Conservation (phyloP, 176 grass and related monocot species). For the Oropetium thomaeum region DNA sequence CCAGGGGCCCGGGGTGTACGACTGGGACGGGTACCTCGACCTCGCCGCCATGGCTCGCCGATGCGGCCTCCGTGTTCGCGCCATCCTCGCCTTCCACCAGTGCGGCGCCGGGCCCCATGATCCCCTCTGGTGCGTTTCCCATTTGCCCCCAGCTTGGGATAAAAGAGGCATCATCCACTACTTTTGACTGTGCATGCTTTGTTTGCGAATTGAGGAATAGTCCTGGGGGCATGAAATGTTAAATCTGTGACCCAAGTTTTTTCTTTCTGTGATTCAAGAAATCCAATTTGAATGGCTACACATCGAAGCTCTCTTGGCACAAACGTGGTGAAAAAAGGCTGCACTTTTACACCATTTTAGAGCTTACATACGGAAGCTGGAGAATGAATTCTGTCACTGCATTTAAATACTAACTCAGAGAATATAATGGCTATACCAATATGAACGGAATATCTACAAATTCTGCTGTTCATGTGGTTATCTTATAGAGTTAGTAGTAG, state of each 20-base stretch:
- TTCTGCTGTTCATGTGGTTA: too few species aligned
- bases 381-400: too few species aligned
- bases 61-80: constrained; percentile 64
- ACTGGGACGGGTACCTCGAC: constrained; percentile 67
- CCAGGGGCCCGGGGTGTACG: constrained; percentile 47
- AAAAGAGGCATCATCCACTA: too few species aligned
- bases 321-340: too few species aligned
- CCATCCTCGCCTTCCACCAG: constrained; percentile 76
- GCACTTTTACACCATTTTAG: too few species aligned
- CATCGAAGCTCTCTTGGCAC: too few species aligned
- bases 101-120: constrained; percentile 49
- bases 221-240: not conserved
- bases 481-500: too few species aligned
- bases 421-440: too few species aligned
- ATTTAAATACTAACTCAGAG: too few species aligned
- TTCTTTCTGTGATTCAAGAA: not conserved
- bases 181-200: not conserved
- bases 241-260: not conserved
- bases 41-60: constrained; percentile 49
- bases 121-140: constrained; percentile 45
- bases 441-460: too few species aligned
- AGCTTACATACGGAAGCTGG: too few species aligned
- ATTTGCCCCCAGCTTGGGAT: not conserved
- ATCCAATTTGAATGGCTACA: not conserved
- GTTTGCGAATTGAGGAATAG: not conserved